Evolutionary conservation across 495 filamentous ascomycete species (phyloP), one percentile per base, ranked within the genome.

Genomic region (Jackrogersella multiformis): DNA sequence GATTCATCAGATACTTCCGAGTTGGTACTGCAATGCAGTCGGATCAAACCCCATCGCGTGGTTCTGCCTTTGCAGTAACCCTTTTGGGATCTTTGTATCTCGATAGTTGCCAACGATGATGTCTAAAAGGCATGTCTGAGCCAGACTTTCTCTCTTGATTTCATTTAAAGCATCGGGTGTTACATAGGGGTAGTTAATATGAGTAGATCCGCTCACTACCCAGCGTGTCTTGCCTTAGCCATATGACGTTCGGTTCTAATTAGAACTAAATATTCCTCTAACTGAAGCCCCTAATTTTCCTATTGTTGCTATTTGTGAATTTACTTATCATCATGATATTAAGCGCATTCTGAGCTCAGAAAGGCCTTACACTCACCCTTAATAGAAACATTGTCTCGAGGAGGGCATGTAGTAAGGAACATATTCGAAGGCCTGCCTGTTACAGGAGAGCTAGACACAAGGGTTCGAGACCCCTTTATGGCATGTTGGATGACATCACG

Each of bases 1-100:
- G 84, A 87, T 77, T 68, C 39, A 54, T 77, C 84, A 86, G 84
- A 87, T 87, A 87, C 84, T 87, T 81, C 82, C 79, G 82, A 87
- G 80, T 79, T 76, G 71, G 68, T 69, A 62, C 30, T 44, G 26
- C 51, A 61, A 45, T 35, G 39, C 64, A 44, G 28, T 54, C 56
- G 26, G 46, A 6, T 69, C 67, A 52, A 70, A 68, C 64, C 61
- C 64, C 44, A 68, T 60, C 48, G 10, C 57, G 66, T 56, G 69
- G 70, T 74, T 72, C 71, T 69, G 42, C 59, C 45, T 42, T 55
- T 9, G 64, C 56, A 60, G 71, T 69, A 74, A 70, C 68, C 71
- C 66, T 56, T 41, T 68, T 59, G 30, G 68, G 61, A 54, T 16
- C 32, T 36, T 54, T 36, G 61, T 60, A 63, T 71, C 66, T 69